phyloP scores from a whole-genome alignment of 345 rosid species.

The Orychophragmus violaceus region DNA sequence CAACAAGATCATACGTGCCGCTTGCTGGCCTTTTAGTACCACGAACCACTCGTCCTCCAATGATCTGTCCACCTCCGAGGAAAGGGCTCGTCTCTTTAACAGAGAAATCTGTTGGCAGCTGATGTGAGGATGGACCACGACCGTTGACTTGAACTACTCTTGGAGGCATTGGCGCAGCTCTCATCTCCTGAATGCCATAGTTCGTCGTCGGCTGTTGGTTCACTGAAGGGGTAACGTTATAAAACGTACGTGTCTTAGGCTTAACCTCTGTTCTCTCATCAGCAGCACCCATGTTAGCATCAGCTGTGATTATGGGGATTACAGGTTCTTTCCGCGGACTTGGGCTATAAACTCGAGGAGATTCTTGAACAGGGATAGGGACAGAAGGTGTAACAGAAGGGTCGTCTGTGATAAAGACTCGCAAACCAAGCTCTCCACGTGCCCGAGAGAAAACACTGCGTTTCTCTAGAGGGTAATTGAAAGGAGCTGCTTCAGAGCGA shows the following conservation, averaged over 20 bases:
- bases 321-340: slow-evolving; percentile 24
- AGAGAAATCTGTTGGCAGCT: slow-evolving; percentile 56
- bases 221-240: slow-evolving; percentile 16
- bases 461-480: slow-evolving; percentile 85
- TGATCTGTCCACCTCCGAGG: slow-evolving; percentile 74
- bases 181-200: slow-evolving; percentile 26
- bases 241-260: slow-evolving; percentile 12
- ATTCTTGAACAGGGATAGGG: slow-evolving; percentile 47
- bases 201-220: slow-evolving; percentile 15
- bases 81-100: slow-evolving; percentile 82
- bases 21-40: slow-evolving; percentile 46
- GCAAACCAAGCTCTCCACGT: slow-evolving; percentile 77
- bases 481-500: slow-evolving; percentile 70
- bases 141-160: slow-evolving; percentile 23
- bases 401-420: slow-evolving; percentile 67
- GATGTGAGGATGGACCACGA: slow-evolving; percentile 16
- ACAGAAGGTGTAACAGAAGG: slow-evolving; percentile 48
- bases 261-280: slow-evolving; percentile 13
- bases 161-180: slow-evolving; percentile 28
- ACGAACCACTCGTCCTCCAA: slow-evolving; percentile 77
- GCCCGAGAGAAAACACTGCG: slow-evolving; percentile 48
- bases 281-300: background rate
- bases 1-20: slow-evolving; percentile 86
- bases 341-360: slow-evolving; percentile 33
- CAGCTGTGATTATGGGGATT: background rate